Conservation (phyloP, 441 rosid genomes). For the Adansonia madagascariensis region DNA sequence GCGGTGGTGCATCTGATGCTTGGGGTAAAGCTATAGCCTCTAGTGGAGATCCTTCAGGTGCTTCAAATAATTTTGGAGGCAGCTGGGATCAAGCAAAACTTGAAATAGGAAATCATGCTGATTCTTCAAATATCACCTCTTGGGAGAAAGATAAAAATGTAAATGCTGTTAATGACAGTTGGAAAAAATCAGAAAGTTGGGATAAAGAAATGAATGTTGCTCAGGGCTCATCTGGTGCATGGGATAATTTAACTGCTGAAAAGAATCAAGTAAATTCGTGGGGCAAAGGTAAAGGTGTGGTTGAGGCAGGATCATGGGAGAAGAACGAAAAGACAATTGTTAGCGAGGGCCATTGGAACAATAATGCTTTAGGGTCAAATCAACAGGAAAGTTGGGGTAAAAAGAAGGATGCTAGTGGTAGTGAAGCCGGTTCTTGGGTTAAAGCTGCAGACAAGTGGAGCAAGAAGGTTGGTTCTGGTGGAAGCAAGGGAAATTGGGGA, state of each 20-base stretch:
- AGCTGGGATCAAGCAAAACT: conserved; percentile 43
- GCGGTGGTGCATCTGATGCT: conserved; percentile 39
- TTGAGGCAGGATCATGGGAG: conserved; percentile 23
- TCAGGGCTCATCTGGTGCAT: conserved; percentile 28
- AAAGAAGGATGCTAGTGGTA: conserved; percentile 29
- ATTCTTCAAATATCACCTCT: conserved; percentile 27
- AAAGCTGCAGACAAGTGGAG: conserved; percentile 40
- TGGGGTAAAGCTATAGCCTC: conserved; percentile 49
- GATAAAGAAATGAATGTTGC: conserved; percentile 33
- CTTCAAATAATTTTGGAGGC: conserved; percentile 33
- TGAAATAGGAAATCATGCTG: conserved; percentile 24
- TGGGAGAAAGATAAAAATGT: conserved; percentile 28
- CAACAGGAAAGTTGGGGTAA: conserved; percentile 14
- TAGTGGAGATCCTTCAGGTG: conserved; percentile 34
- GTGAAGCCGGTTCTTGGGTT: conserved; percentile 48
- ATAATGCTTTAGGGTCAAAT: conserved; percentile 13
- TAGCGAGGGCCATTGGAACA: neutral
- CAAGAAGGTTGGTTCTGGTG: conserved; percentile 31
- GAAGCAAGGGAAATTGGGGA: conserved; percentile 31
- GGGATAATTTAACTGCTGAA: conserved; percentile 31
- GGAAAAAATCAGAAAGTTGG: conserved; percentile 36
- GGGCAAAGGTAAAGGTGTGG: conserved; percentile 37
- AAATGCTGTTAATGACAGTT: conserved; percentile 17
- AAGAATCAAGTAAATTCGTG: conserved; percentile 32
- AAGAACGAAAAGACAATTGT: neutral